Percentiles rank a stretch among this genome's conserved stretches.
phyloP scores from a whole-genome alignment of 2,329 filamentous ascomycete species.

The Elsinoe arachidis region DNA sequence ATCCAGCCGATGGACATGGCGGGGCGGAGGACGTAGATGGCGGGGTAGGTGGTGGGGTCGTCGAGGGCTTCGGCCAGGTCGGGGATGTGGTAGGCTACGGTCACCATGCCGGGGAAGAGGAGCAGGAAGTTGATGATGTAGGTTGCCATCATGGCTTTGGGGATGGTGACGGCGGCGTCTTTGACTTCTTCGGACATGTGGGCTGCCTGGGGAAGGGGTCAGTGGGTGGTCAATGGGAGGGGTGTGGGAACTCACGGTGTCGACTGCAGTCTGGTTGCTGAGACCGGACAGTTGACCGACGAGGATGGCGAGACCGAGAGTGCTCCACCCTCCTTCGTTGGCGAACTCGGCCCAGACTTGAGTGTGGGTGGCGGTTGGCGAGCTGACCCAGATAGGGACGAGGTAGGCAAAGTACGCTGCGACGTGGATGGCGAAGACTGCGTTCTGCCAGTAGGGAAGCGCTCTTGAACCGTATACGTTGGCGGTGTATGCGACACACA shows the following conservation, averaged over 20 bases:
- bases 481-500: background rate
- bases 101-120: slow-evolving; percentile 26
- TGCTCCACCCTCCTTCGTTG: slow-evolving; percentile 39
- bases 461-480: slow-evolving; percentile 2
- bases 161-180: slow-evolving; percentile 33
- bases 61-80: slow-evolving; percentile 24
- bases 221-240: slow-evolving; percentile 1
- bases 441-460: slow-evolving; percentile 39
- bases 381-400: slow-evolving; percentile 37
- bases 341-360: slow-evolving; percentile 41
- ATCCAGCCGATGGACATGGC: slow-evolving; percentile 21
- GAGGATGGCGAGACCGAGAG: slow-evolving; percentile 36
- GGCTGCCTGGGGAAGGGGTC: slow-evolving; percentile 21
- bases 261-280: background rate
- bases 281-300: slow-evolving; percentile 26
- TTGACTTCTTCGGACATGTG: slow-evolving; percentile 39
- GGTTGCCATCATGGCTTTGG: slow-evolving; percentile 31
- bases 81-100: slow-evolving; percentile 23
- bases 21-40: slow-evolving; percentile 25
- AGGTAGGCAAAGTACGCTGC: slow-evolving; percentile 46
- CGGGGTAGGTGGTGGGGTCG: slow-evolving; percentile 28
- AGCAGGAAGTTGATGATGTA: slow-evolving; percentile 28
- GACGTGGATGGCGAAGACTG: slow-evolving; percentile 44
- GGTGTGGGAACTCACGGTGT: slow-evolving; percentile 3
- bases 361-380: slow-evolving; percentile 32